phyloP scores from a whole-genome alignment of 352 stramenopile species.

The Lagenidium giganteum region DNA sequence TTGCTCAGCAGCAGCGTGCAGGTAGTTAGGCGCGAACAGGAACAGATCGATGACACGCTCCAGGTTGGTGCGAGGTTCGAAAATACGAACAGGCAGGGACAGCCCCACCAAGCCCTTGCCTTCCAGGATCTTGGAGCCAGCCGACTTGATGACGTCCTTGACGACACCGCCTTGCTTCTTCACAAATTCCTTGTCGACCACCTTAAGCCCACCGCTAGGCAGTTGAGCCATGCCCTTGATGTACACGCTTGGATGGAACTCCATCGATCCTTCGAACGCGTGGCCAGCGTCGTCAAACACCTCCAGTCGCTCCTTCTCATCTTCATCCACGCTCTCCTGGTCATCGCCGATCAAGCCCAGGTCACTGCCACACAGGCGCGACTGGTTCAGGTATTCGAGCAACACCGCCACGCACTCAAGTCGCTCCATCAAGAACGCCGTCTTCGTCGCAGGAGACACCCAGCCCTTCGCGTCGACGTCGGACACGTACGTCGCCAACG shows the following conservation, averaged over 20 bases:
- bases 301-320: conserved; percentile 28
- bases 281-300: conserved; percentile 20
- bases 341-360: conserved; percentile 24
- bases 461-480: conserved; percentile 59
- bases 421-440: conserved; percentile 45
- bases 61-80: conserved; percentile 78
- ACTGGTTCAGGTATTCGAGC: conserved; percentile 57
- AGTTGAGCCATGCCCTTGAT: conserved; percentile 78
- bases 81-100: conserved; percentile 81
- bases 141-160: conserved; percentile 80
- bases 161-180: conserved; percentile 84
- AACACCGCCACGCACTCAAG: conserved; percentile 63
- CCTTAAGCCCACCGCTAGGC: conserved; percentile 65
- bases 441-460: conserved; percentile 35
- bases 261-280: conserved; percentile 7
- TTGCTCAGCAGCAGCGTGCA: conserved; percentile 56
- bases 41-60: conserved; percentile 79
- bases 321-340: conserved; percentile 28
- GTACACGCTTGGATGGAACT: conserved; percentile 76
- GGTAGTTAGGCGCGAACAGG: conserved; percentile 72
- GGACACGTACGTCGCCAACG: conserved; percentile 68
- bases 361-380: conserved; percentile 44
- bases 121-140: conserved; percentile 29
- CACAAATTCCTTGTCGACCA: conserved; percentile 80
- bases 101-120: conserved; percentile 57